These are phyloP conservation scores for Entomortierella parvispora DNA, from an alignment of 192 early-diverging fungal species.

Conservation along the genomic window DNA sequence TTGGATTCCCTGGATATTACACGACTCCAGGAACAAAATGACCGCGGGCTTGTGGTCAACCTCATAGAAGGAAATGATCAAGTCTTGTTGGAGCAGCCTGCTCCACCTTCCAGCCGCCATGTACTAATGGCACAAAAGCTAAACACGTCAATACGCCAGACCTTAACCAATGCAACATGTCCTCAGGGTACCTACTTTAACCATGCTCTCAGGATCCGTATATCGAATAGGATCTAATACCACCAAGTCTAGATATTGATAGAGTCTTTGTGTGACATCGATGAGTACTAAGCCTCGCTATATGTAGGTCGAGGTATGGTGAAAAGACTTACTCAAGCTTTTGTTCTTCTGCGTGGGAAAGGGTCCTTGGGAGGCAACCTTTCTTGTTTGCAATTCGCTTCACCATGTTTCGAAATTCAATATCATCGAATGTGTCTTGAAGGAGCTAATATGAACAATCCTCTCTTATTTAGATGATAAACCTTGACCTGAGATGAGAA, in stretches of 20 bases:
- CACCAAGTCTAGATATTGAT: constrained; percentile 20
- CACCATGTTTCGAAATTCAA: constrained; percentile 29
- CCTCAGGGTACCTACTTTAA: not conserved
- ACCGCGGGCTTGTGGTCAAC: constrained; percentile 9
- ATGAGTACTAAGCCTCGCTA: not conserved
- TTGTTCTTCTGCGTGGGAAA: constrained; percentile 8
- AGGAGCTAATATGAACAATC: constrained; percentile 1
- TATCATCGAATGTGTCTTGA: constrained; percentile 18
- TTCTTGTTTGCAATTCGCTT: constrained; percentile 18
- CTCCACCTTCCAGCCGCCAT: constrained; percentile 20
- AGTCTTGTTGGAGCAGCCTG: constrained; percentile 9
- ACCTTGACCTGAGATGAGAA: not conserved
- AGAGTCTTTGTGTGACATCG: not conserved
- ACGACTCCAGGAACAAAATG: constrained; percentile 15
- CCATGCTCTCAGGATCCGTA: constrained; percentile 4
- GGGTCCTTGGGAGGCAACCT: not conserved
- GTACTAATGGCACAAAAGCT: constrained; percentile 1
- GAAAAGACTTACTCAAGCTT: constrained; percentile 16
- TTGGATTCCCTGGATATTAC: not conserved
- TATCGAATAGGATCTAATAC: constrained; percentile 18
- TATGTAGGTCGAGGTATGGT: not conserved
- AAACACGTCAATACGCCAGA: not conserved
- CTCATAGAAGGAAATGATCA: constrained; percentile 15
- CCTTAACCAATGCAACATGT: not conserved
- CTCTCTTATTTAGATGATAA: not conserved